Percentiles rank a stretch among this genome's conserved stretches.
Evolutionary conservation across 2,329 filamentous ascomycete genomes (phyloP).

Genomic region (Aspergillus novoparasiticus): DNA sequence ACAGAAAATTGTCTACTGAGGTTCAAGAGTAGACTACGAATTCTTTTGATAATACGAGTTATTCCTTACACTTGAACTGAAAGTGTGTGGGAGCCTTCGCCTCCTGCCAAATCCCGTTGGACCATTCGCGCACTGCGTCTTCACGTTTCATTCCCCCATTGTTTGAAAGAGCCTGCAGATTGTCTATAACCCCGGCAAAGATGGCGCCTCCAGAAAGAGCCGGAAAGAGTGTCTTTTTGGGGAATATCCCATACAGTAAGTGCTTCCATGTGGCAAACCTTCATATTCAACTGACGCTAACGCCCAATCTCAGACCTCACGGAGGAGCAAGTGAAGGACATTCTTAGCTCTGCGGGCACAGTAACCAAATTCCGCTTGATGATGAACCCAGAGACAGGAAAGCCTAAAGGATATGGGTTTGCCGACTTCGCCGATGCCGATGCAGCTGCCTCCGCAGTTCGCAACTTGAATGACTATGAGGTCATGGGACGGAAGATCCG

Average conservation of each 20-base stretch:
- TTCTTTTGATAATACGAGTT: background rate
- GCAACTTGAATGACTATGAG: slow-evolving; percentile 93
- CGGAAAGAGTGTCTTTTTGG: slow-evolving; percentile 51
- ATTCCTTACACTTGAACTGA: background rate
- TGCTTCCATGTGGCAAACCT: slow-evolving; percentile 51
- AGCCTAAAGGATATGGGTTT: slow-evolving; percentile 95
- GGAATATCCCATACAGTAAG: slow-evolving; percentile 69
- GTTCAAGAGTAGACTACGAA: background rate
- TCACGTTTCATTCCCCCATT: background rate
- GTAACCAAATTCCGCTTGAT: slow-evolving; percentile 91
- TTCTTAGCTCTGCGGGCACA: slow-evolving; percentile 85
- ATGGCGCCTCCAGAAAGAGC: slow-evolving; percentile 48
- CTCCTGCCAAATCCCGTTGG: background rate
- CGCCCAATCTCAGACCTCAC: slow-evolving; percentile 70
- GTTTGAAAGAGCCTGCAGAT: slow-evolving; percentile 3
- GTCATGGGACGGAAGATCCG: slow-evolving; percentile 92
- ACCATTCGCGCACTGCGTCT: background rate
- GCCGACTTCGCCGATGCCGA: slow-evolving; percentile 93
- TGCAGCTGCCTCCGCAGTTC: slow-evolving; percentile 87
- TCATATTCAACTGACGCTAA: slow-evolving; percentile 20
- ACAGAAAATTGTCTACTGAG: background rate
- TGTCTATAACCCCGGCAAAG: slow-evolving; percentile 13
- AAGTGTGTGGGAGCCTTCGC: background rate
- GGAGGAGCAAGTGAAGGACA: slow-evolving; percentile 93
- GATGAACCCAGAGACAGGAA: slow-evolving; percentile 91